Conservation (phyloP, 768 basidiomycete genomes). For the Collybia nuda region DNA sequence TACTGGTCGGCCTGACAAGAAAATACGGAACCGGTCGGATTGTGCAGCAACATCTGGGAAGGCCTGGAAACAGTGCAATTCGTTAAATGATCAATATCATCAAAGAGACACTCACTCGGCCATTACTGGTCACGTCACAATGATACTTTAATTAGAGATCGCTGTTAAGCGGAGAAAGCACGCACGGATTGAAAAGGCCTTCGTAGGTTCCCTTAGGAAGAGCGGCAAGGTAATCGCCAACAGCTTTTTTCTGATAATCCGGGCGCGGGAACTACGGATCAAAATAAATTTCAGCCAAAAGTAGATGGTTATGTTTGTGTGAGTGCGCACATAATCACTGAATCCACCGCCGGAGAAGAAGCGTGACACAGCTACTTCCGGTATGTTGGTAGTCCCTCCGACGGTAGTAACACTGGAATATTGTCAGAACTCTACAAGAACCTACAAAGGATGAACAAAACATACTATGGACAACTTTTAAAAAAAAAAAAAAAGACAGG, state of each 20-base stretch:
- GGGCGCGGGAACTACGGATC: conserved; percentile 50
- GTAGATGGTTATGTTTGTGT: background rate
- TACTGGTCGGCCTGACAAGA: conserved; percentile 34
- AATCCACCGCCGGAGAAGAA: conserved; percentile 76
- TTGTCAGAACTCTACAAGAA: background rate
- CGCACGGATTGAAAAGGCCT: conserved; percentile 62
- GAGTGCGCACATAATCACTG: conserved; percentile 56
- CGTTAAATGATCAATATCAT: background rate
- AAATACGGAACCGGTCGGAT: conserved; percentile 46
- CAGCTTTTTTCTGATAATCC: conserved; percentile 47
- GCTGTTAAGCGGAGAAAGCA: background rate
- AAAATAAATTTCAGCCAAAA: background rate
- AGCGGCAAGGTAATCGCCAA: conserved; percentile 40
- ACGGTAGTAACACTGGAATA: conserved; percentile 65
- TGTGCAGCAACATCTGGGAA: conserved; percentile 72
- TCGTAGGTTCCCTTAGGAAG: conserved; percentile 50
- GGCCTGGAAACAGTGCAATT: conserved; percentile 31
- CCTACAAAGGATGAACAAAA: conserved; percentile 1
- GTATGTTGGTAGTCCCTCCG: conserved; percentile 60
- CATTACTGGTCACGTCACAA: conserved; percentile 24
- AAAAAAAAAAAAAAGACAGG: background rate
- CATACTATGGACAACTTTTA: conserved; percentile 50
- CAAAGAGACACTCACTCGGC: conserved; percentile 43
- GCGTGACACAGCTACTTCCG: conserved; percentile 50
- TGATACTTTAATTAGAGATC: background rate